Evolutionary conservation across 148 eudicot species (phyloP), one percentile per base, ranked within the genome.

Genomic region (Drosera capensis): DNA sequence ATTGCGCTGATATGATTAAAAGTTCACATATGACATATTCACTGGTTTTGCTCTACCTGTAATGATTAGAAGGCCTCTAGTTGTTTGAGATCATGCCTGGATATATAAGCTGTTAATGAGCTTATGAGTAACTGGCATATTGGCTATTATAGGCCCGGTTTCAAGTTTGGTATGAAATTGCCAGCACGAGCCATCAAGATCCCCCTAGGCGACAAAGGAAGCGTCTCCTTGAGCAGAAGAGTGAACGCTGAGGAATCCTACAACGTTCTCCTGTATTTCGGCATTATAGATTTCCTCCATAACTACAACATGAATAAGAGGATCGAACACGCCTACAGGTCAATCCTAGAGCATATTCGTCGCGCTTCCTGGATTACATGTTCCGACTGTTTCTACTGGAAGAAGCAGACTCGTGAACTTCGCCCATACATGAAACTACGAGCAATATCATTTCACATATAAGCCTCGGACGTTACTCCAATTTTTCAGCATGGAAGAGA

Each of bases 281-380:
- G 74, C 15, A 59, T 69, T 15, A 69, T 69, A 5, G 74, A 69
- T 37, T 64, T 69, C 54, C 30, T 69, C 20, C 65, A 69, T 21
- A 52, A 48, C 48, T 69, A 69, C 74, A 64, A 48, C 29, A 13
- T 69, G 55, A 46, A 58, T 23, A 69, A 64, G 26, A 26, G 58
- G 25, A 25, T 69, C 2, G 74, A 69, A 59, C 74, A 69, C 30
- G 74, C 56, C 12, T 64, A 58, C 51, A 69, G 64, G 25, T 64
- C 74, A 54, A 55, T n/a, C 74, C 74, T 29, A 47, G 31, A 41
- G 47, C 43, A 18, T 69, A 69, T 40, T 36, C 74, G 43, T 25
- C 55, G 34, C 62, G 74, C 5, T 64, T 69, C 43, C 66, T 50
- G 44, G 69, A 69, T n/a, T 69, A 58, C 28, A 55, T 69, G 23